phyloP scores from a whole-genome alignment of 2,329 filamentous ascomycete genomes.

The Xylaria polymorpha region DNA sequence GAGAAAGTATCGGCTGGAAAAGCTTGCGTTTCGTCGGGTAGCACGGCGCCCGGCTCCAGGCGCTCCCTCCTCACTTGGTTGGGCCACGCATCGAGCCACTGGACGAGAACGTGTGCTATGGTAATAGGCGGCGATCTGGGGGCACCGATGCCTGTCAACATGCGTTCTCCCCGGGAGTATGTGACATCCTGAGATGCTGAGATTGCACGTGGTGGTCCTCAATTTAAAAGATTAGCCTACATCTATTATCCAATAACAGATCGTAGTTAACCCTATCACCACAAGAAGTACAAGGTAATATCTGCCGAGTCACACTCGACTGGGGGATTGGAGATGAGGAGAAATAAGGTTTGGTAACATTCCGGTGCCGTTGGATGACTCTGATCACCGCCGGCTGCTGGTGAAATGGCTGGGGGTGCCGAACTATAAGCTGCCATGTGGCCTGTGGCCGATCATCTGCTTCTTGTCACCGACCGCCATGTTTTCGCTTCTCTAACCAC shows the following conservation, averaged over 20 bases:
- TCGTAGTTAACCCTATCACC: neutral
- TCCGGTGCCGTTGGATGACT: neutral
- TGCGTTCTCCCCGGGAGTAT: neutral
- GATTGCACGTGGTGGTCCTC: neutral
- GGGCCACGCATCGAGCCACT: neutral
- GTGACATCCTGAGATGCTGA: neutral
- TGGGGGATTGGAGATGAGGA: neutral
- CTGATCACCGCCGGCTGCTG: neutral
- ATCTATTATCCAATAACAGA: neutral
- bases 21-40: constrained; percentile 10
- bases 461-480: neutral
- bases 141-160: neutral
- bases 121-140: constrained; percentile 10
- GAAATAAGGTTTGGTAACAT: constrained; percentile 1
- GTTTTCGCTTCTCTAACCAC: neutral
- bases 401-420: constrained; percentile 8
- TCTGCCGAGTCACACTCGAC: neutral
- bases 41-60: neutral
- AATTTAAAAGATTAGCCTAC: neutral
- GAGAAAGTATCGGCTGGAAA: neutral
- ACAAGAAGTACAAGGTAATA: neutral
- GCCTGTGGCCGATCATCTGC: neutral
- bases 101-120: neutral
- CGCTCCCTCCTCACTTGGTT: constrained; percentile 7
- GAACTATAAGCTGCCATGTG: constrained; percentile 16